Base-by-base conservation (phyloP, 2,329 filamentous ascomycete species). In the Ramularia endophylla region DNA sequence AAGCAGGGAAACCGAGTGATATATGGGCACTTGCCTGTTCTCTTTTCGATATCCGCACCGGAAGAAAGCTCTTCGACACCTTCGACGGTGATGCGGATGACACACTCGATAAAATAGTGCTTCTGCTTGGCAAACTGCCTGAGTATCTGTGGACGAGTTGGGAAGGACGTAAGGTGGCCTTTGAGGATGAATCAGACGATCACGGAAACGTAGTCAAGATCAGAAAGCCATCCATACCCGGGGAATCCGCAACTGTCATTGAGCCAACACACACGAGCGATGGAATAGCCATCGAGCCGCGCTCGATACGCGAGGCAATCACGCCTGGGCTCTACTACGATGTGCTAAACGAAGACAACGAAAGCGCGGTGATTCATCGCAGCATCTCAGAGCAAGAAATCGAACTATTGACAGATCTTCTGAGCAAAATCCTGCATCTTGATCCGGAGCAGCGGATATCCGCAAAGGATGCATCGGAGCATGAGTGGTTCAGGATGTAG, bases 11-110 rank as follows among this genome's bases (percentile, higher is more conserved):
- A 16, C 27, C 15, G 16, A 41, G 38, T 8, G 41, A 48, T 12
- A 22, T 32, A 12, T 48, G 45, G 45, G 27, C 42, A 12, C 45
- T 48, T 19, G 45, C 41, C 17, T 48, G 45, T 27, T 12, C 37
- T 5, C 15, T 48, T 11, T 48, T 35, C 25, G 41, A 48, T 27
- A 36, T 45, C 12, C 28, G 41, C 31, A 35, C 41, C 11, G 41
- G 41, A 11, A 39, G 38, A 13, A 38, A 33, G 9, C n/a, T 45
- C 18, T 48, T 48, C 42, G 22, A 37, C 5, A 38, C 30, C 13
- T 15, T 45, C 17, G 39, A 44, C 37, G 45, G 41, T 15, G 31
- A 17, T 4, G 27, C 20, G 27, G 41, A 48, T 32, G 42, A 45
- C 27, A 45, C 45, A 25, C 39, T 45, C 11, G 16, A 27, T 31